Conservation (phyloP, 2,329 filamentous ascomycete species). For the Sporothrix globosa region DNA sequence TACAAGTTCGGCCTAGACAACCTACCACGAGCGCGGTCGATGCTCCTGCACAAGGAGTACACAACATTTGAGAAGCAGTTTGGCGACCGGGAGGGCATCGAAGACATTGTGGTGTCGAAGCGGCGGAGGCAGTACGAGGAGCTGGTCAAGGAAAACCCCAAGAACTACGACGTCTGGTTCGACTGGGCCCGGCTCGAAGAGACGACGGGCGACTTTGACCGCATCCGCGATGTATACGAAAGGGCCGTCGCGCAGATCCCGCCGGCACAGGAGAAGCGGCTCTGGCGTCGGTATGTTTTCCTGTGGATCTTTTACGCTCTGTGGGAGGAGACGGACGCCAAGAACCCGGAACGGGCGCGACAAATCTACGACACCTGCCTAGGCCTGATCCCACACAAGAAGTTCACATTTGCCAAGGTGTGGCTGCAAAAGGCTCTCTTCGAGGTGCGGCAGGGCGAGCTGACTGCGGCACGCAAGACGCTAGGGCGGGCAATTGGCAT, state of each 20-base stretch:
- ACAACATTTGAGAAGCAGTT: conserved; percentile 99
- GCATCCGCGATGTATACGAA: conserved; percentile 91
- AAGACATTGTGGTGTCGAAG: conserved; percentile 95
- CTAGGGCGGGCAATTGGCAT: conserved; percentile 88
- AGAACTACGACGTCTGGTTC: conserved; percentile 97
- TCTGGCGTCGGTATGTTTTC: conserved; percentile 97
- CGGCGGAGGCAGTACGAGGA: conserved; percentile 92
- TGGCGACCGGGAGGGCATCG: conserved; percentile 88
- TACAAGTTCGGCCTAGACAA: conserved; percentile 97
- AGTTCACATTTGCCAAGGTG: conserved; percentile 95
- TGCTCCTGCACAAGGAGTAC: conserved; percentile 86
- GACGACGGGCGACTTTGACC: conserved; percentile 76
- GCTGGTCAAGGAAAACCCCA: conserved; percentile 87
- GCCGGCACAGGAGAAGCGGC: conserved; percentile 92
- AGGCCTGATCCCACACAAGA: conserved; percentile 87
- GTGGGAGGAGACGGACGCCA: conserved; percentile 87
- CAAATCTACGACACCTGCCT: conserved; percentile 92
- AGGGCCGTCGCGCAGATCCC: conserved; percentile 93
- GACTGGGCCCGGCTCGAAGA: conserved; percentile 93
- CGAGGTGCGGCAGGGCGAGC: conserved; percentile 82
- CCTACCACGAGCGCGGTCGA: conserved; percentile 83
- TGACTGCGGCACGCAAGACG: conserved; percentile 81
- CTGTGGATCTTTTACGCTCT: conserved; percentile 97
- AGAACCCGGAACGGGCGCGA: conserved; percentile 75
- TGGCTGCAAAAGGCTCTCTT: conserved; percentile 95